Evolutionary conservation across 148 eudicot species (phyloP), one percentile per base, ranked within the genome.

Genomic region (Vaccinium darrowii): DNA sequence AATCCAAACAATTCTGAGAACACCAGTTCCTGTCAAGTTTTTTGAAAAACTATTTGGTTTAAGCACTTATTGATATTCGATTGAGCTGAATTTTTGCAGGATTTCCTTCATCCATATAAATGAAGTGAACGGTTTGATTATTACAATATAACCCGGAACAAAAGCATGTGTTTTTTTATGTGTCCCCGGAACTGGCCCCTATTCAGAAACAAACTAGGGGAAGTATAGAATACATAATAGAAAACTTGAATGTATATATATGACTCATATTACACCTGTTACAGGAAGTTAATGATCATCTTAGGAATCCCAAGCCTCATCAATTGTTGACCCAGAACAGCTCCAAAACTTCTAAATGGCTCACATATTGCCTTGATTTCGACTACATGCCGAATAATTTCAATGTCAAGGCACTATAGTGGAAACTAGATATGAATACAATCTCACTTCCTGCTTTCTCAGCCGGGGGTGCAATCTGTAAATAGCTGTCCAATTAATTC

Each of bases 371-470:
- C 86, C 23, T 3, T 51, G 54, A 23, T 49, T 2, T 11, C 7
- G 69, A 53, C 76, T 18, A 6, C 36, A 14, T 80, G 71, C 47
- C 21, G 58, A 14, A 71, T 36, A 53, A 33, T 65, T 58, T 56
- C 73, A 16, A n/a, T 51, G 52, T 63, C 33, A 76, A 18, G 74
- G 80, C 63, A 33, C 84, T 56, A 1, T 60, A 4, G 47, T 33
- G 47, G 2, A 10, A 30, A 60, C 63, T 56, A 58, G 7, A 9
- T 63, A 65, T 15, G 73, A 78, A 51, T 65, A 77, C 19, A 30
- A 71, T 53, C 67, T 74, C 43, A 72, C 62, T 73, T 80, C 30
- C 36, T 27, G 83, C 27, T 52, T 43, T 80, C 80, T 72, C 84
- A 11, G 30, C 60, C 69, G 4, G 21, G 53, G 65, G 12, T 36